Conservation (phyloP, 1,284 basidiomycete genomes). For the Rhizoctonia solani region DNA sequence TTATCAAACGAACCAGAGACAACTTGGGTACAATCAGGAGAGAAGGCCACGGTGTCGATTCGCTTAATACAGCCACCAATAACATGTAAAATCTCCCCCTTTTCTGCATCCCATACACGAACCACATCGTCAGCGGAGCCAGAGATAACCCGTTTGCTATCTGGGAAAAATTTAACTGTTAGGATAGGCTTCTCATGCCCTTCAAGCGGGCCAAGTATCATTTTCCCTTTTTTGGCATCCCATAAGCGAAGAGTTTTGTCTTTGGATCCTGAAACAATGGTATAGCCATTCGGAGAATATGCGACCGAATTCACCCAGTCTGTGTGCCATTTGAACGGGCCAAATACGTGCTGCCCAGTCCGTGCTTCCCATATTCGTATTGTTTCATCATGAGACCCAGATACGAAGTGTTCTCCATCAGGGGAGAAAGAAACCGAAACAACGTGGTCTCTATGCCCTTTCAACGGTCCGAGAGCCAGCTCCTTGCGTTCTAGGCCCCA, state of each 20-base stretch:
- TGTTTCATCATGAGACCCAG: neutral
- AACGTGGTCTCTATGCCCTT: neutral
- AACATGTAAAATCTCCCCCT: too few relatives aligned
- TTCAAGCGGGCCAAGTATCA: neutral
- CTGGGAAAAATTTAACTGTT: neutral
- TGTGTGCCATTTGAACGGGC: neutral
- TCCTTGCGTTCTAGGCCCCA: too few relatives aligned
- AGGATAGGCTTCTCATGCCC: neutral
- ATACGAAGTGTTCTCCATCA: neutral
- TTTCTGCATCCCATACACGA: neutral
- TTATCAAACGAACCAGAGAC: too few relatives aligned
- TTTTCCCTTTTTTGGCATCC: neutral
- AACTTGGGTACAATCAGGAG: too few relatives aligned
- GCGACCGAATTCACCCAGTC: neutral
- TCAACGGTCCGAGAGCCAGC: too few relatives aligned
- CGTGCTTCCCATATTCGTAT: neutral
- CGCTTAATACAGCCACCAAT: too few relatives aligned
- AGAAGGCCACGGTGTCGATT: too few relatives aligned
- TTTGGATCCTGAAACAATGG: neutral
- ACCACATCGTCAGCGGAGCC: neutral
- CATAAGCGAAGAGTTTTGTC: neutral
- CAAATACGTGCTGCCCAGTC: neutral
- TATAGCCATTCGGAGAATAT: neutral
- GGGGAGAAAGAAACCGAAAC: neutral
- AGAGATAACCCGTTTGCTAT: neutral